Conservation (phyloP, 1,139 yeast species). For the Candida dubliniensis region DNA sequence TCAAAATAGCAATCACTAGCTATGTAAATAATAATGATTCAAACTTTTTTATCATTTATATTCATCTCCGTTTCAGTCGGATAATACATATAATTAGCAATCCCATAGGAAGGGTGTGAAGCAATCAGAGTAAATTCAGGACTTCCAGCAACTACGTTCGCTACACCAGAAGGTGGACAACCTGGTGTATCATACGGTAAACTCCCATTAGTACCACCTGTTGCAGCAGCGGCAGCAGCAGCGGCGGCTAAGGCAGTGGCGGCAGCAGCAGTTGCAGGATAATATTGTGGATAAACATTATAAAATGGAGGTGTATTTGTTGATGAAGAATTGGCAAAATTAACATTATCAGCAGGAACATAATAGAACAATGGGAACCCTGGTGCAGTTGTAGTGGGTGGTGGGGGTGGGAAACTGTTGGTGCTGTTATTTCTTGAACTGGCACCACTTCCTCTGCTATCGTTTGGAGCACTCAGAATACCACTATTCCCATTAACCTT, state of each 20-base stretch:
- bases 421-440: not conserved
- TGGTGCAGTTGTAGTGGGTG: slow-evolving; percentile 7
- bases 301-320: slow-evolving; percentile 14
- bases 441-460: not conserved
- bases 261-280: slow-evolving; percentile 3
- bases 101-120: slow-evolving; percentile 11
- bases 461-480: not conserved
- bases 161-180: slow-evolving; percentile 2
- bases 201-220: slow-evolving; percentile 2
- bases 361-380: slow-evolving; percentile 24
- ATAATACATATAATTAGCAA: slow-evolving; percentile 15
- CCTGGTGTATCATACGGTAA: not conserved
- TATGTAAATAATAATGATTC: not conserved
- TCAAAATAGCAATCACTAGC: not conserved
- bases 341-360: slow-evolving; percentile 18
- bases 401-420: not conserved
- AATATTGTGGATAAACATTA: slow-evolving; percentile 21
- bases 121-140: slow-evolving; percentile 4
- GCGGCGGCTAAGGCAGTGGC: not conserved
- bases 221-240: not conserved
- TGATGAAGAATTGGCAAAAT: slow-evolving; percentile 8
- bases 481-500: not conserved
- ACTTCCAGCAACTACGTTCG: slow-evolving; percentile 2
- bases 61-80: slow-evolving; percentile 14
- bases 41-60: slow-evolving; percentile 12